A percentile compares a stretch with the other conserved stretches of the same genome.
phyloP scores from a whole-genome alignment of 2,329 filamentous ascomycete species.

The Amylocarpus encephaloides region DNA sequence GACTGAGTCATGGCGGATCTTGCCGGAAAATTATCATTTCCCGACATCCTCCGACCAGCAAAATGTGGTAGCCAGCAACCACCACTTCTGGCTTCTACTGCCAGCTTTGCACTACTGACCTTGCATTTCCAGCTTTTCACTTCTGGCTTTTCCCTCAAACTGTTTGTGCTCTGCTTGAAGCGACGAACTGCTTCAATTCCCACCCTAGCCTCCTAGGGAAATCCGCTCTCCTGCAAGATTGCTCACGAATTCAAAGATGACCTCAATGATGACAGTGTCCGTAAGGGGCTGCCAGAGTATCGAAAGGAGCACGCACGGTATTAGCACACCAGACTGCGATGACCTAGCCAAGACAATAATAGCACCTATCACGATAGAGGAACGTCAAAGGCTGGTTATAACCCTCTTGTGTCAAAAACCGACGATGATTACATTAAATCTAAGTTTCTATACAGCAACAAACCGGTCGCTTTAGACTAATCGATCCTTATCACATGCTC shows the following conservation, averaged over 20 bases:
- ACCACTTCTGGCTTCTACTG: constrained; percentile 3
- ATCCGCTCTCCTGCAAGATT: background rate
- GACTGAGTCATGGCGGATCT: constrained; percentile 5
- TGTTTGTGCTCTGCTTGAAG: constrained; percentile 11
- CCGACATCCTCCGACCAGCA: constrained; percentile 12
- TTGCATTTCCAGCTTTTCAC: background rate
- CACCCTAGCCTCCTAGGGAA: background rate
- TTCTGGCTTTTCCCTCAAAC: constrained; percentile 11
- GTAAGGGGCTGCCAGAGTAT: background rate
- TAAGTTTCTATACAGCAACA: constrained; percentile 15
- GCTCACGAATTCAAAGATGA: constrained; percentile 1
- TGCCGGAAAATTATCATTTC: constrained; percentile 11
- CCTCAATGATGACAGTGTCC: background rate
- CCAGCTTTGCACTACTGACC: background rate
- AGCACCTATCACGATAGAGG: constrained; percentile 6
- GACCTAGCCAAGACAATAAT: constrained; percentile 11
- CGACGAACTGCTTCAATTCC: background rate
- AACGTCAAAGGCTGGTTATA: constrained; percentile 6
- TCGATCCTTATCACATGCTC: constrained; percentile 8
- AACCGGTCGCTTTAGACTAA: constrained; percentile 10
- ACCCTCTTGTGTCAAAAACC: constrained; percentile 10
- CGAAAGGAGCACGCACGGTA: constrained; percentile 9
- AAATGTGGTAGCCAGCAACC: constrained; percentile 10
- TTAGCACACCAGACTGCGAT: constrained; percentile 16
- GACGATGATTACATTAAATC: constrained; percentile 18